Evolutionary conservation across 768 basidiomycete species (phyloP).

Genomic region (Rhodotorula diobovata): DNA sequence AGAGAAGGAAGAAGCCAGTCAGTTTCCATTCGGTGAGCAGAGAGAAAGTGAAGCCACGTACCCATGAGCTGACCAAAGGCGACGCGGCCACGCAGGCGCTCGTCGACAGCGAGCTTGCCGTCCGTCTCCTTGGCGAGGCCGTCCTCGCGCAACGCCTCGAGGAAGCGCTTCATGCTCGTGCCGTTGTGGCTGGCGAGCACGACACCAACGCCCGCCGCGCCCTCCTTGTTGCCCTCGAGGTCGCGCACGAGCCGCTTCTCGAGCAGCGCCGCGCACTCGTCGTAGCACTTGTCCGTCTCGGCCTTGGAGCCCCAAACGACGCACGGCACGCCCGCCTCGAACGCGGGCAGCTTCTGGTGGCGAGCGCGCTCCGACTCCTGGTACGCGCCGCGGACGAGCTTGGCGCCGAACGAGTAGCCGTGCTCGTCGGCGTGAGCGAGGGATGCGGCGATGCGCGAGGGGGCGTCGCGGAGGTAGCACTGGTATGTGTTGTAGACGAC

Average conservation of each 20-base stretch:
- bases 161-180: slow-evolving; percentile 34
- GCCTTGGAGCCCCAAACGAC: slow-evolving; percentile 43
- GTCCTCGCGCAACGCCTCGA: slow-evolving; percentile 28
- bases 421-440: slow-evolving; percentile 38
- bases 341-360: neutral
- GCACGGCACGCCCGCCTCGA: slow-evolving; percentile 15
- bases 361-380: slow-evolving; percentile 39
- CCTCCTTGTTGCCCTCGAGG: slow-evolving; percentile 5
- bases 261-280: slow-evolving; percentile 37
- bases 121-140: slow-evolving; percentile 31
- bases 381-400: slow-evolving; percentile 45
- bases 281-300: slow-evolving; percentile 44
- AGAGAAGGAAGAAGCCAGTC: neutral
- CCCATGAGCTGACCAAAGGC: slow-evolving; percentile 43
- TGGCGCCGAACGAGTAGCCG: slow-evolving; percentile 43
- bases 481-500: slow-evolving; percentile 40
- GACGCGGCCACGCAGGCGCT: slow-evolving; percentile 38
- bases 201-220: slow-evolving; percentile 30
- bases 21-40: neutral
- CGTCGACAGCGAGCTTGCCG: slow-evolving; percentile 36
- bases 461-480: slow-evolving; percentile 37
- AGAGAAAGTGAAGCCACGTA: slow-evolving; percentile 1
- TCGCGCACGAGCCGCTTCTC: slow-evolving; percentile 36
- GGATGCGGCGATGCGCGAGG: slow-evolving; percentile 28
- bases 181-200: slow-evolving; percentile 44